Conservation (phyloP, 176 grass and related monocot species). For the Otatea glauca region DNA sequence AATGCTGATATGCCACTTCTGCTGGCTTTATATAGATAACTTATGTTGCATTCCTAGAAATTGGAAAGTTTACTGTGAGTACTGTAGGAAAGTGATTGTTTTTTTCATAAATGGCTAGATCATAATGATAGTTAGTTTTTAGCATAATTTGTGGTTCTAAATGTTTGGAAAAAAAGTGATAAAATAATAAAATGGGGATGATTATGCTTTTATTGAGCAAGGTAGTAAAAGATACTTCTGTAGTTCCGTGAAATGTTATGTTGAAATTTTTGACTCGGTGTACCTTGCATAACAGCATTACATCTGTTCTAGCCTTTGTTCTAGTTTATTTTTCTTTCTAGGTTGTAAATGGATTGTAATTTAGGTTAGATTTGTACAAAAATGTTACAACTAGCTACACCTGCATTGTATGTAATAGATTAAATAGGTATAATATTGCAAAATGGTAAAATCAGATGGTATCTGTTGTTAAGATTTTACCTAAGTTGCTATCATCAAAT, state of each 20-base stretch:
- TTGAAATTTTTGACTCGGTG: not conserved
- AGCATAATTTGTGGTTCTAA: not conserved
- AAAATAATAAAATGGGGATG: not conserved
- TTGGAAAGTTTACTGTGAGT: not conserved
- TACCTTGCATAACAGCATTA: not conserved
- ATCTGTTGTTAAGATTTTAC: not conserved
- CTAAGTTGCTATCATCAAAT: conserved; percentile 1
- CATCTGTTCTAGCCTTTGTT: conserved; percentile 14
- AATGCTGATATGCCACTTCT: not conserved
- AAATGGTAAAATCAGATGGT: not conserved
- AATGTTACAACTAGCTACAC: not conserved
- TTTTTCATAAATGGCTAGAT: not conserved
- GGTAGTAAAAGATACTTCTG: conserved; percentile 13
- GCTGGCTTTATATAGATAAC: not conserved
- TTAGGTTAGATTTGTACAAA: not conserved
- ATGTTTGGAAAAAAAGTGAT: not conserved
- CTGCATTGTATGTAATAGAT: conserved; percentile 14
- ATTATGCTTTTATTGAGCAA: not conserved
- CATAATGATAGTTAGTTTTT: not conserved
- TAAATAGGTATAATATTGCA: conserved; percentile 1
- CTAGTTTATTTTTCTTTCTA: not conserved
- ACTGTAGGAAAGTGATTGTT: not conserved
- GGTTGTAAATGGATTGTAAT: not conserved
- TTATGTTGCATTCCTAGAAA: not conserved
- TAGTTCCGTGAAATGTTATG: not conserved